Conservation (phyloP, 2,329 filamentous ascomycete genomes). For the Beauveria australis region DNA sequence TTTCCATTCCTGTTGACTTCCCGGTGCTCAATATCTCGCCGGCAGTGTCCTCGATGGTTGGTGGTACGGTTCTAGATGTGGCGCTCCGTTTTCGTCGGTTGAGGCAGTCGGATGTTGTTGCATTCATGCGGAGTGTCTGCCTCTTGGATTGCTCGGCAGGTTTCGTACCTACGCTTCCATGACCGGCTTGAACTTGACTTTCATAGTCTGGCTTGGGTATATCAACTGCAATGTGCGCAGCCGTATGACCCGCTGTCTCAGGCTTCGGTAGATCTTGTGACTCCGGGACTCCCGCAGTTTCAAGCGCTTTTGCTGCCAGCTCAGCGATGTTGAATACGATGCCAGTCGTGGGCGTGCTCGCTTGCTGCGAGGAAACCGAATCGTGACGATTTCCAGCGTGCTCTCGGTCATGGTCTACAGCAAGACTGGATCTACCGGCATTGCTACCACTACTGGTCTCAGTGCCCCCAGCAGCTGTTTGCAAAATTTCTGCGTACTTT, state of each 20-base stretch:
- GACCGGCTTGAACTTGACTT: background rate
- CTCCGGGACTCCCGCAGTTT: background rate
- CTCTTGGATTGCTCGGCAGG: background rate
- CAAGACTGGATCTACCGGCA: background rate
- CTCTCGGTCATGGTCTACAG: background rate
- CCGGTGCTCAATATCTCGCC: background rate
- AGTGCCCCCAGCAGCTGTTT: background rate
- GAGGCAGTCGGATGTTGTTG: background rate
- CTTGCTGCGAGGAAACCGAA: background rate
- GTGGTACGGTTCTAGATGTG: background rate
- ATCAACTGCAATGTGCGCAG: background rate
- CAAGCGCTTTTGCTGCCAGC: background rate
- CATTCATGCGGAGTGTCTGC: background rate
- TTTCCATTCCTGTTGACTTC: background rate
- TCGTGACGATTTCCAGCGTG: background rate
- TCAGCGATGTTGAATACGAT: background rate
- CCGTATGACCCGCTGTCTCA: background rate
- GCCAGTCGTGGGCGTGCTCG: background rate
- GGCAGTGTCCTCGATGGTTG: background rate
- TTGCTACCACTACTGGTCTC: background rate
- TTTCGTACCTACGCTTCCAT: background rate
- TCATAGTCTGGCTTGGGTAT: background rate
- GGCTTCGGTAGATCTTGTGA: too few relatives aligned
- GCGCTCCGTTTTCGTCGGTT: background rate
- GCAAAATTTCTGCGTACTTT: background rate